Base-by-base conservation (phyloP, 352 stramenopile species). In the Blastocystis sp. region DNA sequence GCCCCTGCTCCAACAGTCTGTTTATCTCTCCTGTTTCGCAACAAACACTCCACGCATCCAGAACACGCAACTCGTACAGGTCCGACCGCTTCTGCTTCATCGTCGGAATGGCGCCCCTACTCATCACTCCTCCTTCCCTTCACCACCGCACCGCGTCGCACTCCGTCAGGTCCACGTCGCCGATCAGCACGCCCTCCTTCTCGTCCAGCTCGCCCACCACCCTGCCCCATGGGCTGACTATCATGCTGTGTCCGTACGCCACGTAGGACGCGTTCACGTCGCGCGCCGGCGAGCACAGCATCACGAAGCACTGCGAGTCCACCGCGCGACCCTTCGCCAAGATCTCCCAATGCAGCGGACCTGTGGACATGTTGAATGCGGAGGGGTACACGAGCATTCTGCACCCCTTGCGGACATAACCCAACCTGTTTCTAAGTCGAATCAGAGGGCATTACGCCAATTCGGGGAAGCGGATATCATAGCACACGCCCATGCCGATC, bases 381-480 rank as follows among this genome's bases (percentile, higher is more conserved):
- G 94, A 94, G 0, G 95, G 95, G 78, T 93, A 97, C n/a, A 96
- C 91, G 0, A 97, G 82, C 19, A 96, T 89, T 63, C 91, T 91
- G 79, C 92, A 94, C 70, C 91, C 94, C 91, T 91, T 94, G 89
- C 92, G 94, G 91, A 91, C 97, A 94, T 45, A 94, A 91, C n/a
- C 68, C 10, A 88, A 34, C 28, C 57, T 82, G 48, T 19, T 40
- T 3, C 2, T 10, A 34, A 52, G 61, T 34, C 3, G 59, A 68
- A 11, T 6, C 21, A 24, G 21, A 70, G 48, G 4, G 17, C 98
- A 92, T 92, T 98, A 97, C 77, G 95, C 95, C 48, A 99, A 95
- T 91, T 99, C 95, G 9, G 97, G 95, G 91, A 99, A 99, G 69
- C 97, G 95, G 90, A 99, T 98, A 91, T 99, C 97, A 91, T 99